These are phyloP conservation scores for Melampsora americana DNA, from an alignment of 1,284 basidiomycete genomes.

Conservation along the genomic window DNA sequence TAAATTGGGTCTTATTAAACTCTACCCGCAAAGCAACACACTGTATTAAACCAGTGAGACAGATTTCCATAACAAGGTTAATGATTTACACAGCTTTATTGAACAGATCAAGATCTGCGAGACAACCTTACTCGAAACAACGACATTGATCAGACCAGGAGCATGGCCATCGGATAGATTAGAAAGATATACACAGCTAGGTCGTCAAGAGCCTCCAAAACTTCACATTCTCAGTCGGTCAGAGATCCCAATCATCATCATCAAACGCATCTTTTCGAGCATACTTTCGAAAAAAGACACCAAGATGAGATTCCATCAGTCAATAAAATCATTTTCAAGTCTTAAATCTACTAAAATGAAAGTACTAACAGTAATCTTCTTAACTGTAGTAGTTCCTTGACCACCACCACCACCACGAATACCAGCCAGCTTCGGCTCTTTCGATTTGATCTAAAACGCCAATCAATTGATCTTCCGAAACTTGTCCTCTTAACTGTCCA, in stretches of 20 bases:
- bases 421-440: constrained; percentile 46
- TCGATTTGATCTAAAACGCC: constrained; percentile 84
- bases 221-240: background rate
- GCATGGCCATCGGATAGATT: too few relatives aligned
- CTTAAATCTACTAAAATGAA: background rate
- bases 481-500: constrained; percentile 80
- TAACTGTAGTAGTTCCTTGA: constrained; percentile 8
- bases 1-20: too few relatives aligned
- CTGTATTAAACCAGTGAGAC: too few relatives aligned
- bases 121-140: too few relatives aligned
- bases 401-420: background rate
- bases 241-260: constrained; percentile 44
- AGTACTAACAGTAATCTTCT: constrained; percentile 42
- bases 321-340: background rate
- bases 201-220: too few relatives aligned
- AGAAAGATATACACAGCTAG: too few relatives aligned
- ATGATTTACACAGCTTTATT: too few relatives aligned
- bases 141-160: too few relatives aligned
- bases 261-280: constrained; percentile 41
- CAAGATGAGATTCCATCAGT: background rate
- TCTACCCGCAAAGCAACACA: too few relatives aligned
- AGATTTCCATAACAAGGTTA: too few relatives aligned
- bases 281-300: constrained; percentile 17
- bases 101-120: too few relatives aligned
- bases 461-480: constrained; percentile 85